A percentile compares a stretch with the other conserved stretches of the same genome.
These are phyloP conservation scores for Apiospora sp. DNA, from an alignment of 2,329 filamentous ascomycete species.

Conservation along the genomic window DNA sequence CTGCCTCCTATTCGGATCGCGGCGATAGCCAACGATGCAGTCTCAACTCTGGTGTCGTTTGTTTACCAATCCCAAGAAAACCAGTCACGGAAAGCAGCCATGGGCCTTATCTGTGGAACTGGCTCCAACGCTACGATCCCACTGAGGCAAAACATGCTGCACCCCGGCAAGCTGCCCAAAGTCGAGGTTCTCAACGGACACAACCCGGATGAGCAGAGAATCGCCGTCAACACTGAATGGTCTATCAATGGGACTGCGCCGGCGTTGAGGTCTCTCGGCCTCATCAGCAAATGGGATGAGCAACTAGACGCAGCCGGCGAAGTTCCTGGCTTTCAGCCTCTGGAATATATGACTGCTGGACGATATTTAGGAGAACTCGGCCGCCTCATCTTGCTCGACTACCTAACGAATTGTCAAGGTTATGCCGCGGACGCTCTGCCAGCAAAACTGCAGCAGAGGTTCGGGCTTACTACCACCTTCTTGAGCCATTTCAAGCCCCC, in stretches of 20 bases:
- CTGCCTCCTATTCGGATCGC: constrained; percentile 74
- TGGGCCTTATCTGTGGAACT: constrained; percentile 84
- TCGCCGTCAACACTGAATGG: constrained; percentile 86
- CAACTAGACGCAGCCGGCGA: constrained; percentile 72
- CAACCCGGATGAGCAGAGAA: constrained; percentile 61
- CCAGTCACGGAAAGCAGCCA: constrained; percentile 70
- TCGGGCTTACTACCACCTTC: constrained; percentile 75
- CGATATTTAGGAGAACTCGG: constrained; percentile 81
- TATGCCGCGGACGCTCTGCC: constrained; percentile 59
- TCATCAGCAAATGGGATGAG: constrained; percentile 77
- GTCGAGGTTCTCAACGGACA: constrained; percentile 58
- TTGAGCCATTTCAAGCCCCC: constrained; percentile 73
- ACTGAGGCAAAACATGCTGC: constrained; percentile 68
- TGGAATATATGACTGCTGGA: constrained; percentile 86
- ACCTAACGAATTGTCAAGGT: constrained; percentile 54
- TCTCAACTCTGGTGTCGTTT: constrained; percentile 80
- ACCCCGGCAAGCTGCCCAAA: constrained; percentile 66
- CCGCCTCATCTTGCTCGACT: constrained; percentile 73
- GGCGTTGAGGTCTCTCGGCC: constrained; percentile 67
- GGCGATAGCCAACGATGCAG: constrained; percentile 83
- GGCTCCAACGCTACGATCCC: constrained; percentile 84
- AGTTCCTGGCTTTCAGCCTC: constrained; percentile 78
- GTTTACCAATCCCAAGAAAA: constrained; percentile 73
- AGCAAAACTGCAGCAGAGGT: constrained; percentile 59
- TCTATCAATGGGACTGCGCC: constrained; percentile 78